phyloP scores from a whole-genome alignment of 1,139 yeast genomes.

The Komagataea norvegica region DNA sequence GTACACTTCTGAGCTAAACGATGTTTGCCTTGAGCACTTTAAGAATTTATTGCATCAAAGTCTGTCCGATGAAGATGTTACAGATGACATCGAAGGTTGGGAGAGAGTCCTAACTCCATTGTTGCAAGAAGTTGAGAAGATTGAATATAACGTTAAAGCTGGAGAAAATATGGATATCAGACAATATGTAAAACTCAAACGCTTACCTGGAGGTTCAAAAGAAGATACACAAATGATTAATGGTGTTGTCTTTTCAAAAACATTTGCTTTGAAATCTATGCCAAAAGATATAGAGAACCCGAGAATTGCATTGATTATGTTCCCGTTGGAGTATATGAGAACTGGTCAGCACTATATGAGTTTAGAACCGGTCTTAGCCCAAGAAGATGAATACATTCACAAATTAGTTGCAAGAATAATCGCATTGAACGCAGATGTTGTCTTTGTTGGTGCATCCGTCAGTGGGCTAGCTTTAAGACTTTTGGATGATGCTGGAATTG shows the following conservation, averaged over 20 bases:
- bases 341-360: conserved; percentile 71
- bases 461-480: conserved; percentile 78
- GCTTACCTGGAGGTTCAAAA: conserved; percentile 70
- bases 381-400: conserved; percentile 78
- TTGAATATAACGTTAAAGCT: conserved; percentile 50
- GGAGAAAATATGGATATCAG: conserved; percentile 82
- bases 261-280: conserved; percentile 81
- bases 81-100: conserved; percentile 56
- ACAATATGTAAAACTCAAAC: conserved; percentile 81
- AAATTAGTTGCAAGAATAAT: conserved; percentile 77
- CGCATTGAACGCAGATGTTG: conserved; percentile 72
- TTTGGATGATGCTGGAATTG: conserved; percentile 68
- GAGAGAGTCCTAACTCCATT: conserved; percentile 41
- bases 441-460: conserved; percentile 76
- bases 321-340: conserved; percentile 82
- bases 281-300: conserved; percentile 59
- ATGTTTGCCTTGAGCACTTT: conserved; percentile 33
- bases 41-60: conserved; percentile 47
- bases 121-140: conserved; percentile 40
- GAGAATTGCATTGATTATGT: conserved; percentile 74
- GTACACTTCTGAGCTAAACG: conserved; percentile 28
- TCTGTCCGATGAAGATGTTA: conserved; percentile 58
- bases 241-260: conserved; percentile 84
- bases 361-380: conserved; percentile 78
- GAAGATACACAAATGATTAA: conserved; percentile 59